Base-by-base conservation (phyloP, 2,329 filamentous ascomycete genomes). In the Pezicula radicicola region DNA sequence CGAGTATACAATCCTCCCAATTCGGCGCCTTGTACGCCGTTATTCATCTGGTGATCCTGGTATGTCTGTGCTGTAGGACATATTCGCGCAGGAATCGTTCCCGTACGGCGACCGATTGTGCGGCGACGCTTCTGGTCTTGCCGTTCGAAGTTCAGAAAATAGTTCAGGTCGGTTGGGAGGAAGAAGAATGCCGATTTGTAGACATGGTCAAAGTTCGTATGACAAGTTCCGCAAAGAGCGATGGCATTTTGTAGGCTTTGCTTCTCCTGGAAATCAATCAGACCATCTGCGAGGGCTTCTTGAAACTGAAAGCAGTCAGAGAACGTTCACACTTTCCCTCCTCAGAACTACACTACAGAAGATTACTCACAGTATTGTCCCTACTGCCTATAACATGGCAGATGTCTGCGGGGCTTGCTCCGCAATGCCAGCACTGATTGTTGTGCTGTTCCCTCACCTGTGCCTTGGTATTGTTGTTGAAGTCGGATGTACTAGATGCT, bases 41-140 rank as follows among this genome's bases (percentile, higher is more conserved):
- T 25, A 52, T 50, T n/a, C 50, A 21, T 54, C 52, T 57, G 37
- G 55, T 59, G 36, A 57, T 59, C 53, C 36, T 57, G 48, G 53
- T 59, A 59, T 54, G 46, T 55, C 54, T 57, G 48, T 57, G 50
- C 47, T 47, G 49, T 57, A 57, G 51, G 53, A 57, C 51, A 55
- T 27, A 57, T 57, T 47, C 54, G 54, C 50, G 25, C 48, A n/a
- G 52, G 56, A 53, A 52, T 54, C 51, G 28, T 55, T 15, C 52
- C 49, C n/a, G 52, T 59, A 35, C 50, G 50, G 49, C 53, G 50
- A 53, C 56, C 51, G 2, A 59, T 47, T 55, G 37, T 57, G 50
- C 46, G 49, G 46, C 51, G 48, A 48, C 54, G 49, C 51, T 50
- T 57, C 41, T 44, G 51, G 49, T 55, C 57, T 54, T 57, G 46